Percentiles rank a stretch among this genome's conserved stretches.
phyloP scores from a whole-genome alignment of 2,329 filamentous ascomycete species.

The Fusarium continuum region DNA sequence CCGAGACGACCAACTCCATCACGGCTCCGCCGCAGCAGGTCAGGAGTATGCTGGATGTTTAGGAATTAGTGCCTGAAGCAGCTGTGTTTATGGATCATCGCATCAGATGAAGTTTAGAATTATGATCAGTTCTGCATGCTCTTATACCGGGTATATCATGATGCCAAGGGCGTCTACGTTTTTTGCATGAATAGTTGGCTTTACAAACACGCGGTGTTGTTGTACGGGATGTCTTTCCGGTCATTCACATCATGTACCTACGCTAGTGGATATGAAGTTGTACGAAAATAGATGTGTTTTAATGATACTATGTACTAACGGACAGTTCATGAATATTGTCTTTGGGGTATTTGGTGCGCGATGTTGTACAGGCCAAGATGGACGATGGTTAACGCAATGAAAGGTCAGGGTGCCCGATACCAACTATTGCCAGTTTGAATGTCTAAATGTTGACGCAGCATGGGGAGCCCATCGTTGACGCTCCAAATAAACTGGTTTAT shows the following conservation, averaged over 20 bases:
- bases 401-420: no score
- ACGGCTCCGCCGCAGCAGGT: constrained; percentile 62
- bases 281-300: constrained; percentile 26
- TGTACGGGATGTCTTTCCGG: neutral
- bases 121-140: constrained; percentile 5
- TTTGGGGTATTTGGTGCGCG: no score
- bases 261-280: constrained; percentile 14
- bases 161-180: constrained; percentile 17
- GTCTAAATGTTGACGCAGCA: no score
- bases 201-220: constrained; percentile 2
- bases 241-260: neutral
- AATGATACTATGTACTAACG: constrained; percentile 18
- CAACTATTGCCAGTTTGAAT: no score
- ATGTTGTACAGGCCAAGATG: no score
- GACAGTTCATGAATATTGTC: no score
- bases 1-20: constrained; percentile 57
- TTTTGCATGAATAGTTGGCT: constrained; percentile 13
- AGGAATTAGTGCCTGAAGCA: neutral
- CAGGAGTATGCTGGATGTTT: constrained; percentile 68
- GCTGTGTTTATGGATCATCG: neutral
- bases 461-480: no score
- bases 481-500: no score
- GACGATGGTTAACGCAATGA: no score
- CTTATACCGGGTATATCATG: constrained; percentile 11
- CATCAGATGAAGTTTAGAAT: constrained; percentile 1